These are phyloP conservation scores for Homolaphlyctis polyrhiza DNA, from an alignment of 371 early-diverging fungal genomes.

Conservation along the genomic window DNA sequence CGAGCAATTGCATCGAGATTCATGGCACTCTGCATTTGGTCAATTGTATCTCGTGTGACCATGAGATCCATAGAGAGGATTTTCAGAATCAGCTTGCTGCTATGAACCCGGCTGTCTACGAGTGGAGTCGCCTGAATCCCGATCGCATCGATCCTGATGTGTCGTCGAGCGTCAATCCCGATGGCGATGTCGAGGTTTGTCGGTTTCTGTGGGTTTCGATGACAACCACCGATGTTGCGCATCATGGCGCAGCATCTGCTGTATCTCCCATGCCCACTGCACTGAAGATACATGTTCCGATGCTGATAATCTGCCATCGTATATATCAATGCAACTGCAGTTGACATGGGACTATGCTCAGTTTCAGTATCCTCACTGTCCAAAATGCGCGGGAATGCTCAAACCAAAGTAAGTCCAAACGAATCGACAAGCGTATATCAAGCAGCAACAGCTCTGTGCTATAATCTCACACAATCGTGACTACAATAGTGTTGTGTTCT, in stretches of 20 bases:
- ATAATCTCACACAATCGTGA: neutral
- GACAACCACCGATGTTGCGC: no score
- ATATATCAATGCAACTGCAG: constrained; percentile 8
- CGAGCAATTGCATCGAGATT: constrained; percentile 45
- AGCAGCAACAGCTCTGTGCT: neutral
- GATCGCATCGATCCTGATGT: constrained; percentile 18
- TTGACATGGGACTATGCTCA: constrained; percentile 42
- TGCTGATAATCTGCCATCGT: neutral
- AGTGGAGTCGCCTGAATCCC: constrained; percentile 44
- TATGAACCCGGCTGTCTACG: constrained; percentile 58
- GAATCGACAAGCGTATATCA: neutral
- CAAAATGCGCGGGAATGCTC: constrained; percentile 37
- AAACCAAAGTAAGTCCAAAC: constrained; percentile 3
- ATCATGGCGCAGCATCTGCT: neutral
- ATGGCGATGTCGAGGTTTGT: constrained; percentile 78
- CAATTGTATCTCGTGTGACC: constrained; percentile 65
- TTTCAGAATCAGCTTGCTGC: constrained; percentile 64
- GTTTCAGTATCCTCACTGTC: constrained; percentile 72
- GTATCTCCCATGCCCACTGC: no score
- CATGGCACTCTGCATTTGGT: constrained; percentile 79
- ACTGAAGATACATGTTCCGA: no score
- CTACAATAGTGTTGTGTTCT: constrained; percentile 67
- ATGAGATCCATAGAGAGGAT: constrained; percentile 40
- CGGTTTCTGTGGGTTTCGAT: no score
- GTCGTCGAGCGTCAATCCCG: constrained; percentile 61